A percentile compares a stretch with the other conserved stretches of the same genome.
phyloP scores from a whole-genome alignment of 495 filamentous ascomycete genomes.

The Xylona heveae region DNA sequence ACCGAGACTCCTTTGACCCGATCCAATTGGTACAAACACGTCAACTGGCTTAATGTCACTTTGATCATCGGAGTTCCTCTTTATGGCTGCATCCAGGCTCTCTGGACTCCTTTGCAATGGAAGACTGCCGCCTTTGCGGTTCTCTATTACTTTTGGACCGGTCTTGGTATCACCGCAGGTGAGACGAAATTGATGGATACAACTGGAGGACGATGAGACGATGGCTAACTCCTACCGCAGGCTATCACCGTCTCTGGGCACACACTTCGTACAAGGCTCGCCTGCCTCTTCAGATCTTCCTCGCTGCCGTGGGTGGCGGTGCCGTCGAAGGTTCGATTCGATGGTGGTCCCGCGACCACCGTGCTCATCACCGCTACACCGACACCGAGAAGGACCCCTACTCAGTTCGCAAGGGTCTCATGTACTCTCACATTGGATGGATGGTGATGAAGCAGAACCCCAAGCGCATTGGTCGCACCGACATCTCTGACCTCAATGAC shows the following conservation, averaged over 20 bases:
- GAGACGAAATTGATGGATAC: background rate
- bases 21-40: constrained; percentile 86
- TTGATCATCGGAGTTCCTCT: constrained; percentile 76
- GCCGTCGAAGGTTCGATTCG: constrained; percentile 90
- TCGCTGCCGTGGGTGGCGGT: constrained; percentile 80
- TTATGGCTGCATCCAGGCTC: constrained; percentile 49
- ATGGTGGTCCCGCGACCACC: constrained; percentile 95
- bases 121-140: constrained; percentile 70
- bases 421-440: constrained; percentile 91
- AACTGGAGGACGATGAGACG: background rate
- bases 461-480: constrained; percentile 16
- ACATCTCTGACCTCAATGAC: constrained; percentile 13
- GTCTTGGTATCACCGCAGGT: constrained; percentile 77
- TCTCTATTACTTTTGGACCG: constrained; percentile 80
- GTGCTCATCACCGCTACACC: constrained; percentile 96
- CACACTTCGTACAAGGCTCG: constrained; percentile 89
- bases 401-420: constrained; percentile 89
- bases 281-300: constrained; percentile 72
- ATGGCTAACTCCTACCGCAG: constrained; percentile 12
- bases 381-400: constrained; percentile 99
- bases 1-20: constrained; percentile 44
- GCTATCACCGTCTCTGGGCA: constrained; percentile 86
- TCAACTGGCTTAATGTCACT: constrained; percentile 85
- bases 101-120: constrained; percentile 57
- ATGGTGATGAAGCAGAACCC: constrained; percentile 29